Evolutionary conservation across 2,329 filamentous ascomycete genomes (phyloP), one percentile per base, ranked within the genome.

Genomic region (Alternaria brassicae): DNA sequence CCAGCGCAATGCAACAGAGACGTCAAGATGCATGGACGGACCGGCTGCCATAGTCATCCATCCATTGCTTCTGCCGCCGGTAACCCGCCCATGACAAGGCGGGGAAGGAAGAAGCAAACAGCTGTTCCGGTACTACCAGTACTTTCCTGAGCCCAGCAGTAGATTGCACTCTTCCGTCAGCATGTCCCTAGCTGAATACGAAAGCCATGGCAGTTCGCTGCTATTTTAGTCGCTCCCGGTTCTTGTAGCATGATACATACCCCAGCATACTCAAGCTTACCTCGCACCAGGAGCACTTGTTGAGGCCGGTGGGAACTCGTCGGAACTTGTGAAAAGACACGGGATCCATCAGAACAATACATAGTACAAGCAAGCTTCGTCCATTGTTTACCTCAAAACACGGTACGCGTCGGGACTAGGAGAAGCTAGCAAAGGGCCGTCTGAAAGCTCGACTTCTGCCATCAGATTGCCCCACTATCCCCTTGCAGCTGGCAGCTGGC

Each of bases 401-500:
- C 23, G 41, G 41, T 39, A 47, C 52, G 52, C 41, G 52, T 36
- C 27, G 36, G 27, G 32, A 42, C 49, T 53, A 58, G 41, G 30
- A 41, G 45, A 36, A 44, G 39, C 49, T 58, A 58, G 41, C 21
- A 21, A 30, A 28, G 17, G 39, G 32, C 54, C 48, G 54, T 45
- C 54, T 39, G 23, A 25, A 45, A 54, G 55, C 34, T 32, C 42
- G 21, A 47, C 49, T 34, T 7, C 30, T 15, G 17, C 17, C 30
- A 37, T 30, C 52, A 9, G 15, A 39, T n/a, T 58, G 55, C 60
- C 62, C 62, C 63, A 49, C 56, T 50, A 44, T 48, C 45, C 55
- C 54, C 69, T 72, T 71, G 67, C 70, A 71, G 63, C 66, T n/a
- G 63, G 64, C 64, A 67, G 61, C 44, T 56, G 37, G 47, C 41